Evolutionary conservation across 2,329 filamentous ascomycete genomes (phyloP), one percentile per base, ranked within the genome.

Genomic region (Tolypocladium endophyticum): DNA sequence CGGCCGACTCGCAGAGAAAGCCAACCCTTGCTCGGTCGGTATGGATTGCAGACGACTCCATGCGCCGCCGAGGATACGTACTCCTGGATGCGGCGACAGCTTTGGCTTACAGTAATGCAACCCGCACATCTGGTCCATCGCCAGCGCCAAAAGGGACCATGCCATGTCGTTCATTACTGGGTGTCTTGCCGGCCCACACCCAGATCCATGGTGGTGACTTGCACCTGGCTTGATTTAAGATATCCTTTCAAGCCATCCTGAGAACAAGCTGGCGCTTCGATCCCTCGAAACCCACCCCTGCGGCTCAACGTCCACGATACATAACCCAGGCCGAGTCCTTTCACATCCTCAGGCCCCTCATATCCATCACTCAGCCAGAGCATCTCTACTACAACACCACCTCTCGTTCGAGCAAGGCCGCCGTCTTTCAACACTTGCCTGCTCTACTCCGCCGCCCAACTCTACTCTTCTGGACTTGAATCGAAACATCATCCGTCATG

Each of bases 141-240:
- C 63, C 60, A 57, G 57, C 33, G 53, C 58, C 57, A 58, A 61
- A 64, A 57, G 59, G 56, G 58, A 58, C 61, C 62, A 59, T 64
- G 57, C 59, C 59, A 58, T 58, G 56, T 65, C 60, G 55, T 64
- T 67, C 62, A 65, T 66, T 66, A 62, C 65, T 61, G 65, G 69
- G 64, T 66, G 64, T 67, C 63, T 65, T 64, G 64, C 64, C 61
- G 72, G 65, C 67, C 73, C 73, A 74, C 73, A 66, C 65, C 62
- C 57, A 73, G 69, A 71, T 73, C 72, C 71, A 67, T 72, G 70
- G 68, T 61, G 43, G 55, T 57, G 59, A 57, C 43, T 57, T 57
- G 55, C 47, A 70, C 72, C 70, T 61, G 62, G 61, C 69, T 71
- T 68, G 70, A 71, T 73, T 73, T 43, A 14, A 36, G 35, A 36